Evolutionary conservation across 169 alveolate genomes (phyloP).

Genomic region (Sarcocystis neurona): DNA sequence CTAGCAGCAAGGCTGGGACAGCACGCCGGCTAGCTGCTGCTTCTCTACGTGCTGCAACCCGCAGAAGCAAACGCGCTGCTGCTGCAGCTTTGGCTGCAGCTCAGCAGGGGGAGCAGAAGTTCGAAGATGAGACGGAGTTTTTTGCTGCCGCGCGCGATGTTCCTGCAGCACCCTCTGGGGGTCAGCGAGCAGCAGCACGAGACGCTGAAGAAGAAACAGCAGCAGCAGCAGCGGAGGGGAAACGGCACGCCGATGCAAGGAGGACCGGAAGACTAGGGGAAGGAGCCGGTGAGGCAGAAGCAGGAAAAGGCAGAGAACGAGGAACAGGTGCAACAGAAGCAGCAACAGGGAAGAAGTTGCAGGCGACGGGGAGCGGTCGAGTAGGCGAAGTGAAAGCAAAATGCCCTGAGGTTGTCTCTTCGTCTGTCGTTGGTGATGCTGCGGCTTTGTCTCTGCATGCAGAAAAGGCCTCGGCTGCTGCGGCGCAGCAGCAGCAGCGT

Average conservation of each 20-base stretch:
- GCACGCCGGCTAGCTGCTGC: conserved; percentile 4
- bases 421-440: conserved; percentile 11
- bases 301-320: conserved; percentile 24
- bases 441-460: neutral
- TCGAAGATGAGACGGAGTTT: neutral
- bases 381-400: neutral
- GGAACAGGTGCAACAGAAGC: conserved; percentile 18
- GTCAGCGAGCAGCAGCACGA: conserved; percentile 10
- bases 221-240: neutral
- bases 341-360: conserved; percentile 13
- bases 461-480: too few relatives aligned
- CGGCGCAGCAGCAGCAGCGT: too few relatives aligned
- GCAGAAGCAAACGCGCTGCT: neutral
- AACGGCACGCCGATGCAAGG: neutral
- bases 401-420: neutral
- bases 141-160: neutral
- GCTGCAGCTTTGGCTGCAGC: neutral
- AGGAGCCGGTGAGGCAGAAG: neutral
- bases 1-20: neutral
- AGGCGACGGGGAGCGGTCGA: conserved; percentile 40
- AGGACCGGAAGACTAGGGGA: neutral
- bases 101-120: neutral
- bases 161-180: neutral
- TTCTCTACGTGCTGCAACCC: neutral
- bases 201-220: neutral